Base-by-base conservation (phyloP, 495 filamentous ascomycete species). In the Aspergillus sclerotiicarbonarius region DNA sequence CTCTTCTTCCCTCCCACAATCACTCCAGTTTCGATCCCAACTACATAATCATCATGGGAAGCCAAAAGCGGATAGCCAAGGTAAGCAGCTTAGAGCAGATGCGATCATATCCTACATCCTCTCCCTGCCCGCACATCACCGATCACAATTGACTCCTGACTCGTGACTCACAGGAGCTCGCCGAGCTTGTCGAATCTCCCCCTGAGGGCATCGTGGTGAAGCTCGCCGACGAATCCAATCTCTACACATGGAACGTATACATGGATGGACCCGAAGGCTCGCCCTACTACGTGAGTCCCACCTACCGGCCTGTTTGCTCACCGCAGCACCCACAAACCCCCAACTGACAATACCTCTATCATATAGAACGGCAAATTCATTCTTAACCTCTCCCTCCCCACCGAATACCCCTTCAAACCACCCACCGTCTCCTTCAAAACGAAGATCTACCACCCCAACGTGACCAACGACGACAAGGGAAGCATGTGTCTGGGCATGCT, bases 381-480 rank as follows among this genome's bases (percentile, higher is more conserved):
- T 39, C 76, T 98, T 18, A 79, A 86, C 48, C 77, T 97, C 57
- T 80, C 71, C 18, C 84, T 98, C 5, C 94, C 94, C 18, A 76
- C 73, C 57, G 89, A 94, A 61, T 98, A 98, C 78, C 94, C 94
- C 9, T 98, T 98, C 86, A 96, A 95, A 66, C 87, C 94, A 5
- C 95, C 95, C 0, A 80, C 78, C 33, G 82, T 98, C 60, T 87
- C 78, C 63, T 98, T 98, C 84, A 81, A 83, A 51, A 98, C 94
- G 39, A 96, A 94, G 69, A 91, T 98, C 76, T 98, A 96, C 80
- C 94, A 98, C 80, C 95, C 95, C 13, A 98, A 98, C 75, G 86
- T 98, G 46, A 92, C 90, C 67, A 96, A 96, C 80, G 95, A 98
- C 72, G 87, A 87, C 62, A 88, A 88, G 56, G 94, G 94, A 8